phyloP scores from a whole-genome alignment of 2,329 filamentous ascomycete species.

The Orbilia blumenaviensis region DNA sequence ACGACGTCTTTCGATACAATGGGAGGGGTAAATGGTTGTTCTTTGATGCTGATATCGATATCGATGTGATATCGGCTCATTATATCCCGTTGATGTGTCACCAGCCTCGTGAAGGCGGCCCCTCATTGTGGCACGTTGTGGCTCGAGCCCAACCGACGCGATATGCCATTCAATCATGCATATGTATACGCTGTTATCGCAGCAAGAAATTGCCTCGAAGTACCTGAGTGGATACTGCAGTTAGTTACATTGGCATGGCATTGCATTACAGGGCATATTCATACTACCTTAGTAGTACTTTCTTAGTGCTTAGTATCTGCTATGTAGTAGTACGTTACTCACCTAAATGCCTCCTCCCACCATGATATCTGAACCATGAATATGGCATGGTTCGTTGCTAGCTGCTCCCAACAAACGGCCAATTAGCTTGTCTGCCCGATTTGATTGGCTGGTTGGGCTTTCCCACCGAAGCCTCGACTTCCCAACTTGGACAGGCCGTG shows the following conservation, averaged over 20 bases:
- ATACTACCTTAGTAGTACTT: too few species aligned
- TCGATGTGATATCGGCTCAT: background rate
- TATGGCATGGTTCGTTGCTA: slow-evolving; percentile 22
- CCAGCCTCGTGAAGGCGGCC: background rate
- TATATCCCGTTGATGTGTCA: background rate
- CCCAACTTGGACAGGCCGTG: slow-evolving; percentile 15
- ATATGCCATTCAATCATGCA: slow-evolving; percentile 20
- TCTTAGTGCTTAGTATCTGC: too few species aligned
- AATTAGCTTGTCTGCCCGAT: background rate
- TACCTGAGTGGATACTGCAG: slow-evolving; percentile 1
- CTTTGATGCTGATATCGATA: background rate
- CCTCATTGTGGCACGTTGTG: slow-evolving; percentile 4
- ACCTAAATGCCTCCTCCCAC: too few species aligned
- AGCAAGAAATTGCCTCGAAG: slow-evolving; percentile 16
- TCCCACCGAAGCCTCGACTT: slow-evolving; percentile 16
- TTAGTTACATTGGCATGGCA: slow-evolving; percentile 9
- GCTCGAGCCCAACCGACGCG: background rate
- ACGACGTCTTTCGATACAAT: background rate
- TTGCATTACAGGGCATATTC: too few species aligned
- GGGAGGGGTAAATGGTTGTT: background rate
- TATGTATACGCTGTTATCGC: slow-evolving; percentile 20
- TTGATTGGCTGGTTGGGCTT: slow-evolving; percentile 2
- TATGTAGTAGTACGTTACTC: too few species aligned
- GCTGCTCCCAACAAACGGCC: slow-evolving; percentile 35
- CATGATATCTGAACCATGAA: too few species aligned